Conservation (phyloP, 192 early-diverging fungal species). For the Coemansia sp. region DNA sequence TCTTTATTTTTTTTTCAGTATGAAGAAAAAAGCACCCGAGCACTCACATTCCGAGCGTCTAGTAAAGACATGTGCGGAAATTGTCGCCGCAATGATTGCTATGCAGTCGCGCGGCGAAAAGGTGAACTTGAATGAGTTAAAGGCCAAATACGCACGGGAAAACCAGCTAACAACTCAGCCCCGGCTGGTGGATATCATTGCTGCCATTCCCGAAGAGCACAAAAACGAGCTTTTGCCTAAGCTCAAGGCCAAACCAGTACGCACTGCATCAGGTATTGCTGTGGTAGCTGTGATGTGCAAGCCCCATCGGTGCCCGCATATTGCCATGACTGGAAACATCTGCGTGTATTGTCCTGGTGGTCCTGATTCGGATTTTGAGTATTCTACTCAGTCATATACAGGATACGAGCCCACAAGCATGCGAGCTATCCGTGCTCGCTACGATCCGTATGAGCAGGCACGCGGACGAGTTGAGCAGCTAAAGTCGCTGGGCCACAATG, state of each 20-base stretch:
- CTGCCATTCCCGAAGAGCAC: slow-evolving; percentile 94
- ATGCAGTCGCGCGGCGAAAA: slow-evolving; percentile 65
- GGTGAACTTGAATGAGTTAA: slow-evolving; percentile 87
- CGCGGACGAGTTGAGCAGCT: slow-evolving; percentile 93
- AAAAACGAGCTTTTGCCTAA: slow-evolving; percentile 77
- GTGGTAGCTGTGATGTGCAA: slow-evolving; percentile 58
- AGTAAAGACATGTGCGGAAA: slow-evolving; percentile 83
- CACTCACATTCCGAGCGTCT: slow-evolving; percentile 65
- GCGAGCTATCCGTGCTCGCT: slow-evolving; percentile 97
- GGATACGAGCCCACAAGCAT: slow-evolving; percentile 99
- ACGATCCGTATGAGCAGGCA: slow-evolving; percentile 96
- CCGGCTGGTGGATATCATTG: slow-evolving; percentile 94
- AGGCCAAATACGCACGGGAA: slow-evolving; percentile 66
- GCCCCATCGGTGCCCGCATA: slow-evolving; percentile 95
- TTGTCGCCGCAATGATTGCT: slow-evolving; percentile 82
- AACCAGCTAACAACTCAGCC: slow-evolving; percentile 85
- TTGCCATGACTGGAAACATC: slow-evolving; percentile 98
- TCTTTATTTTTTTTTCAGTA: neutral
- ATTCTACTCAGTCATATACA: slow-evolving; percentile 99
- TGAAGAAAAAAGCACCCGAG: slow-evolving; percentile 48
- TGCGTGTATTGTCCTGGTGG: slow-evolving; percentile 98
- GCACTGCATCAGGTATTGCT: slow-evolving; percentile 72
- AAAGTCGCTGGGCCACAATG: slow-evolving; percentile 85
- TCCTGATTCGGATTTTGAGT: slow-evolving; percentile 99
- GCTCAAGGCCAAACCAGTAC: slow-evolving; percentile 92